Percentiles rank a stretch among this genome's conserved stretches.
phyloP scores from a whole-genome alignment of 805 yeast genomes.

The Phaffomyces antillensis region DNA sequence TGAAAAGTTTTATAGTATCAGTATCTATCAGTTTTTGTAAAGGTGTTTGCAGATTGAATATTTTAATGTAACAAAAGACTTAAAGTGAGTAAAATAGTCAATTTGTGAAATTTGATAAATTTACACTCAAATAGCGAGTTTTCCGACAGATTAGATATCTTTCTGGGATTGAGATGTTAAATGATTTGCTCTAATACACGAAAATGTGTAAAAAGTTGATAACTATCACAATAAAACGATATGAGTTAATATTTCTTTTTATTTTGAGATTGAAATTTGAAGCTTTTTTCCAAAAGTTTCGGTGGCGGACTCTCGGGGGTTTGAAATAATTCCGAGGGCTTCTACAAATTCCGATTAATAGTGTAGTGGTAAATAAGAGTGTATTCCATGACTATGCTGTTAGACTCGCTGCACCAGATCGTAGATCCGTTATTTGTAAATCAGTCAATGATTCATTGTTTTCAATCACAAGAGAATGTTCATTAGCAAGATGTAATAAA shows the following conservation, averaged over 20 bases:
- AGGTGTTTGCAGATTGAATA: too few relatives aligned
- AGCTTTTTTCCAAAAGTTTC: neutral
- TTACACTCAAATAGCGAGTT: neutral
- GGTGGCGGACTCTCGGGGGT: slow-evolving; percentile 2
- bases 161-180: neutral
- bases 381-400: too few relatives aligned
- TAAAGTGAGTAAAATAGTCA: neutral
- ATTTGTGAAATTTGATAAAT: neutral
- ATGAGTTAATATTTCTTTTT: neutral
- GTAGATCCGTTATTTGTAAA: slow-evolving; percentile 7
- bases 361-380: neutral
- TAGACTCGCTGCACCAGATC: too few relatives aligned
- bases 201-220: neutral
- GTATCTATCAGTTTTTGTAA: too few relatives aligned
- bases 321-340: neutral
- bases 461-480: slow-evolving; percentile 56
- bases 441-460: slow-evolving; percentile 16
- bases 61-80: neutral
- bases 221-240: neutral
- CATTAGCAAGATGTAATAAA: slow-evolving; percentile 79
- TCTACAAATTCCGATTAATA: too few relatives aligned
- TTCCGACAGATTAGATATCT: neutral
- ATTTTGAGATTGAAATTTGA: neutral
- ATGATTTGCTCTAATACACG: neutral
- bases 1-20: too few relatives aligned